Base-by-base conservation (phyloP, 1,139 yeast genomes). In the Lodderomyces orthopsilosis region DNA sequence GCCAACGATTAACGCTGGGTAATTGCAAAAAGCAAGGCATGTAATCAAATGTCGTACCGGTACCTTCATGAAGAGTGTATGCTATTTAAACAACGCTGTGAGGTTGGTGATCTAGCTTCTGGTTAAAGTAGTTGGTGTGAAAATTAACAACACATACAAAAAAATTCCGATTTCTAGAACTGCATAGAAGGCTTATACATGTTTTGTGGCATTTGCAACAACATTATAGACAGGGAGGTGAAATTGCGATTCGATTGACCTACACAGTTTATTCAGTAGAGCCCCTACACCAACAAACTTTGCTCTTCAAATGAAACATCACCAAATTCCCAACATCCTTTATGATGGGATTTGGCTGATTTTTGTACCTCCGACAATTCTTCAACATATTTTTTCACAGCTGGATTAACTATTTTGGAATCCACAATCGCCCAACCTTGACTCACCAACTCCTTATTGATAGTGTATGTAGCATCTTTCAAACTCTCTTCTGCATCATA, bases 301-400 rank as follows among this genome's bases (percentile, higher is more conserved):
- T 69, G 73, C 9, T 83, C 89, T 43, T 81, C 85, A 43, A 74
- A 81, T 17, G 84, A 74, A 41, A 85, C 78, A 57, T 85, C 93
- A 41, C 95, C 95, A 54, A 81, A 83, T 62, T 84, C 84, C 94
- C 94, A 86, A 56, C 89, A 84, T 9, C 94, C 94, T 35, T 67
- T 60, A 48, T 80, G 85, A 35, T 61, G 65, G 8, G 63, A 48
- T 58, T 74, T 79, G 26, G 93, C 93, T 14, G 51, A 45, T 32
- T 55, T 51, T 58, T 80, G 81, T 9, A 65, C 70, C 35, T 57
- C 54, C 46, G 74, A 57, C 39, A 83, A 60, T 36, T 63, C 74
- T 19, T 61, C 59, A 47, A 70, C 70, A 40, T 66, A 63, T 32
- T 62, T 64, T 41, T 63, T 64, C 42, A 70, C 65, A 8, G 67